A percentile compares a stretch with the other conserved stretches of the same genome.
Evolutionary conservation across 495 filamentous ascomycete species (phyloP).

Genomic region (Delitschia confertaspora): DNA sequence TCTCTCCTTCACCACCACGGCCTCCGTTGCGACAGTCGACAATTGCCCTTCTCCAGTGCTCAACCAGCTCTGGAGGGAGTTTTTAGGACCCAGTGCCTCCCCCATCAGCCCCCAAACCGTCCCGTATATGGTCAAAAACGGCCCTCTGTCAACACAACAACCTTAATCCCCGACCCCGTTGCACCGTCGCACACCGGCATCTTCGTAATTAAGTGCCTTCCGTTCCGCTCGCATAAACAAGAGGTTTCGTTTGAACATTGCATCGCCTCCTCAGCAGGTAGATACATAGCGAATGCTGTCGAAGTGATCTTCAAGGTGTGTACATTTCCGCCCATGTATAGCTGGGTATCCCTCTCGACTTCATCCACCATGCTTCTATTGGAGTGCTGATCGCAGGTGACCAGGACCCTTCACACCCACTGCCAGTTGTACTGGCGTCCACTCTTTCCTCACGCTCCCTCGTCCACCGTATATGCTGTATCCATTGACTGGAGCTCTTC

Average conservation of each 20-base stretch:
- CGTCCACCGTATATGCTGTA: conserved; percentile 7
- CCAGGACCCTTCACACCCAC: conserved; percentile 15
- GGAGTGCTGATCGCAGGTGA: conserved; percentile 21
- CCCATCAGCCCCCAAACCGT: background rate
- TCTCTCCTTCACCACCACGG: conserved; percentile 19
- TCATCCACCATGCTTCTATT: conserved; percentile 12
- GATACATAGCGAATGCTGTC: conserved; percentile 14
- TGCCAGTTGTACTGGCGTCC: conserved; percentile 26
- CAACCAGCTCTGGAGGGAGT: conserved; percentile 11
- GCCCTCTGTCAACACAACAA: background rate
- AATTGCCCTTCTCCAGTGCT: conserved; percentile 14
- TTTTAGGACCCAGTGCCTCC: background rate
- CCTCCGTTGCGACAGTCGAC: conserved; percentile 27
- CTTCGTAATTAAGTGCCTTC: too few relatives aligned
- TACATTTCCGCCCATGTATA: background rate
- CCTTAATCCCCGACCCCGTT: background rate
- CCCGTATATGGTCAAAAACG: background rate
- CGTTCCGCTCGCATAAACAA: background rate
- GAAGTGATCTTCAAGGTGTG: conserved; percentile 17
- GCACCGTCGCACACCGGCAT: conserved; percentile 13
- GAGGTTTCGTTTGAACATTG: background rate
- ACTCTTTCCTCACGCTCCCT: conserved; percentile 22
- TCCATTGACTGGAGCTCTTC: conserved; percentile 28
- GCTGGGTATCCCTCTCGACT: conserved; percentile 4
- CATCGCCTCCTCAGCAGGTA: background rate